Conservation (phyloP, 345 rosid genomes). For the Kandelia obovata region DNA sequence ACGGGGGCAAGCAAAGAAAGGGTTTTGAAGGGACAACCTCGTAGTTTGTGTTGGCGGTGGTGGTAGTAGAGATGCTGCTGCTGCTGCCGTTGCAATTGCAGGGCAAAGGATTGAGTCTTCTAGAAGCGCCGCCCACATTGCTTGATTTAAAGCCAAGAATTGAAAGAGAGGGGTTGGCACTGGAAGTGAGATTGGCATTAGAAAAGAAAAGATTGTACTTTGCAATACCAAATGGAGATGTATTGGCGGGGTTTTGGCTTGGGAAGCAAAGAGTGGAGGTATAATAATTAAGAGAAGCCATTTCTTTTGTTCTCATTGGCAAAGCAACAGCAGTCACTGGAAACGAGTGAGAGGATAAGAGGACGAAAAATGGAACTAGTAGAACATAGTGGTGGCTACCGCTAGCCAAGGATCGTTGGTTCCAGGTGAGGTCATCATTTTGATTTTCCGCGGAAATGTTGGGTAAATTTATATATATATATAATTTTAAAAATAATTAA, state of each 20-base stretch:
- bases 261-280: constrained; percentile 23
- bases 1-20: neutral
- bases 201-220: constrained; percentile 10
- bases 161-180: constrained; percentile 2
- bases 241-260: constrained; percentile 19
- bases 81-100: constrained; percentile 22
- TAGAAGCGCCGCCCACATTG: constrained; percentile 8
- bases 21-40: constrained; percentile 30
- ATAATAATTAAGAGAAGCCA: constrained; percentile 22
- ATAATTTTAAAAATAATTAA: too few relatives aligned
- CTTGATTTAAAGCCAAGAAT: constrained; percentile 5
- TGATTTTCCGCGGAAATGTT: too few relatives aligned
- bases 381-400: too few relatives aligned
- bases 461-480: too few relatives aligned
- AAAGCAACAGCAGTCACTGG: too few relatives aligned
- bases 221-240: constrained; percentile 7
- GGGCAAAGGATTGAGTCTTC: constrained; percentile 29
- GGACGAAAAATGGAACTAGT: too few relatives aligned
- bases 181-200: constrained; percentile 14
- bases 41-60: constrained; percentile 47
- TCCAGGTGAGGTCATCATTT: too few relatives aligned
- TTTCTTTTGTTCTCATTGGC: neutral
- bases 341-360: too few relatives aligned
- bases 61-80: constrained; percentile 34
- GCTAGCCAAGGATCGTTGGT: too few relatives aligned